Evolutionary conservation across 306 rosid species (phyloP), one percentile per base, ranked within the genome.

Genomic region (Vachellia collinsii): DNA sequence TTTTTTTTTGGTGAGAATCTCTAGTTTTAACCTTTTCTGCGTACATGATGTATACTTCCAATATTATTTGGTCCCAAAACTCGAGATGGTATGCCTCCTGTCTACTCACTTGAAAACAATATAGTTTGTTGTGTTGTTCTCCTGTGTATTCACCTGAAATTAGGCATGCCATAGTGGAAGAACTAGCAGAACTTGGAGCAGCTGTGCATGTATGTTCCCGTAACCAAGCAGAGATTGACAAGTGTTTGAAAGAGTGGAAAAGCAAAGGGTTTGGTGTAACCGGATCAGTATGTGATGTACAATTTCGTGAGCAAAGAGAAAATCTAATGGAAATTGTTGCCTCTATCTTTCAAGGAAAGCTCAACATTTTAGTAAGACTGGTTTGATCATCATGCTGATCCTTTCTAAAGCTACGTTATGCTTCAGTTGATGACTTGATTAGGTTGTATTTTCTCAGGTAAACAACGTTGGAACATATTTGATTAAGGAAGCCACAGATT

Each of bases 391-490:
- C n/a, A 50, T 25, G 39, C 39, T 61, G n/a, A n/a, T 25, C 39
- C 46, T 34, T 47, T 19, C 1, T 16, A 3, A 25, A 67, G 56
- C 36, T 41, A 19, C 34, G 53, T 29, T 51, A 10, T 37, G 12
- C 25, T 43, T 23, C 4, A 70, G 47, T 56, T 68, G 2, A 9
- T 48, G 56, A 77, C 39, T 63, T 19, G 39, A n/a, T 53, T 20
- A 1, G 11, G 64, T 5, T 29, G 42, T 63, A 14, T 6, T 11
- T 7, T 37, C 48, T 4, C 44, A 87, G 93, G 71, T 89, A 76
- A 89, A 89, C 79, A 89, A 89, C 22, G 91, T 71, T 6, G 89
- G 79, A 17, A 83, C 19, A 29, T 0, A 0, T 1, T 1, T 4
- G 1, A 0, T 3, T 0, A 89, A 83, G 80, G 42, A 74, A 29